A percentile compares a stretch with the other conserved stretches of the same genome.
These are phyloP conservation scores for Solanum hybrid DNA, from an alignment of 305 asterid genomes.

Conservation along the genomic window DNA sequence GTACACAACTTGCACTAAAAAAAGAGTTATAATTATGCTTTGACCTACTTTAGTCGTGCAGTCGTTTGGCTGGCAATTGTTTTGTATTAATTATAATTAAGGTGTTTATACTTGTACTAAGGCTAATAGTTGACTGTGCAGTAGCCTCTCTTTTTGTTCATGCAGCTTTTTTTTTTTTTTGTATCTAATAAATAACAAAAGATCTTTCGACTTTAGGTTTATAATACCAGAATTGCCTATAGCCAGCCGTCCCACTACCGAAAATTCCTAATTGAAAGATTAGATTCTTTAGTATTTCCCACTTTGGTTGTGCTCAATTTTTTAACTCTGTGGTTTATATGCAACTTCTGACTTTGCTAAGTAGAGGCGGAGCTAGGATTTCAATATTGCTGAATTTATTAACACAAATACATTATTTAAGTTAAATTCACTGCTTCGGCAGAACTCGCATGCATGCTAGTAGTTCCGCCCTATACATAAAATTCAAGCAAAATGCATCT, in stretches of 20 bases:
- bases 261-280: background rate
- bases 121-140: background rate
- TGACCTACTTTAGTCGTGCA: background rate
- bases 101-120: background rate
- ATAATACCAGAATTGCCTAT: conserved; percentile 6
- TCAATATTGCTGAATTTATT: background rate
- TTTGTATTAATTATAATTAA: background rate
- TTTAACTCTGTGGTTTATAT: conserved; percentile 9
- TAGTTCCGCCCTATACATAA: background rate
- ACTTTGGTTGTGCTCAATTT: conserved; percentile 13
- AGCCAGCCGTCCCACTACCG: conserved; percentile 12
- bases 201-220: background rate
- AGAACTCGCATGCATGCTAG: background rate
- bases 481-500: conserved; percentile 12
- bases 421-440: too few relatives aligned
- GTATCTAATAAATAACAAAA: background rate
- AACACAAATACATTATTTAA: background rate
- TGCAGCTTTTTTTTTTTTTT: background rate
- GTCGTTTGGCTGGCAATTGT: background rate
- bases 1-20: background rate
- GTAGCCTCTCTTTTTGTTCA: background rate
- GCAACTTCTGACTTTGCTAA: background rate
- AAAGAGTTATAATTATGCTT: background rate
- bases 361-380: background rate
- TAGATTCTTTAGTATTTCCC: conserved; percentile 22